Evolutionary conservation across 352 stramenopile genomes (phyloP).

Genomic region (Globisporangium echinulatum): DNA sequence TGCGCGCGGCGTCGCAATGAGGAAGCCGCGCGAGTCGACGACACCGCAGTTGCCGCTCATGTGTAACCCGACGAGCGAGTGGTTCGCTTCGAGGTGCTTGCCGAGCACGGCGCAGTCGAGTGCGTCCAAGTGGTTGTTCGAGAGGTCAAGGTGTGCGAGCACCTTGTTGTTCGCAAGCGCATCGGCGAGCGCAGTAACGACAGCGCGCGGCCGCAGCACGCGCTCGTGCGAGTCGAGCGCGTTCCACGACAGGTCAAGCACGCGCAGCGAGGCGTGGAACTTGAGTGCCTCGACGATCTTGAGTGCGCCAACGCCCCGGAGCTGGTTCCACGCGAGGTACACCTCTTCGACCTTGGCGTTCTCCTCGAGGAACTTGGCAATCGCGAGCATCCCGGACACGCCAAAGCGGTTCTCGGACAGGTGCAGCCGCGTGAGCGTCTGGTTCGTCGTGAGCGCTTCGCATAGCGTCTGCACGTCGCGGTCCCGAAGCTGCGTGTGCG

Average conservation of each 20-base stretch:
- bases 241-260: constrained; percentile 77
- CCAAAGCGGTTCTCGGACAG: constrained; percentile 74
- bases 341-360: constrained; percentile 74
- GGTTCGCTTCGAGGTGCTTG: constrained; percentile 61
- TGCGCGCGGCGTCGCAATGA: constrained; percentile 37
- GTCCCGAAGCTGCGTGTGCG: constrained; percentile 58
- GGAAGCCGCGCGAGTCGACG: constrained; percentile 61
- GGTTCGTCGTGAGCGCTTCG: constrained; percentile 65
- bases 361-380: constrained; percentile 69
- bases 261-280: constrained; percentile 63
- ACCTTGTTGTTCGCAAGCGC: constrained; percentile 76
- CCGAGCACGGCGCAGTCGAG: constrained; percentile 54
- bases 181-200: constrained; percentile 50
- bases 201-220: constrained; percentile 25
- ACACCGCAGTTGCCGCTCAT: constrained; percentile 71
- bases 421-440: constrained; percentile 53
- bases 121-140: constrained; percentile 63
- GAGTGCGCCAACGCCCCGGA: constrained; percentile 58
- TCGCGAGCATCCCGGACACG: constrained; percentile 43
- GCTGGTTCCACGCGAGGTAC: constrained; percentile 71
- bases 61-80: constrained; percentile 65
- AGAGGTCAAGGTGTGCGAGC: constrained; percentile 57
- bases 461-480: constrained; percentile 62
- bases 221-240: constrained; percentile 48
- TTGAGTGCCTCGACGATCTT: constrained; percentile 70